phyloP scores from a whole-genome alignment of 495 filamentous ascomycete genomes.

The Neurospora tetrasperma region DNA sequence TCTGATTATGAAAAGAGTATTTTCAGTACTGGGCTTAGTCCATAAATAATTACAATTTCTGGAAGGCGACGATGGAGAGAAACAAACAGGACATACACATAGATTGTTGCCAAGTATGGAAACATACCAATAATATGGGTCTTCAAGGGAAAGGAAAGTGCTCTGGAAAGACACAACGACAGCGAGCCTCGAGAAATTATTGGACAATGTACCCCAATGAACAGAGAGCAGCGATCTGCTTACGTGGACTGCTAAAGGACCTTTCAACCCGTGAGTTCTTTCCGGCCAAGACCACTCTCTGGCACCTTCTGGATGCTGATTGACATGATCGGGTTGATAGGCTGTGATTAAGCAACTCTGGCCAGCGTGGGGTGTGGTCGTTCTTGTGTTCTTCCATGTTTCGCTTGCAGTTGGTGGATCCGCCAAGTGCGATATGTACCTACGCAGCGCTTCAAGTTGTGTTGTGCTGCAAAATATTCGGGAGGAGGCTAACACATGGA shows the following conservation, averaged over 20 bases:
- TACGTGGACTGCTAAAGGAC: not conserved
- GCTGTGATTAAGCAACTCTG: not conserved
- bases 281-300: not conserved
- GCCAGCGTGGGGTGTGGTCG: too few species aligned
- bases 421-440: too few species aligned
- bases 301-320: not conserved
- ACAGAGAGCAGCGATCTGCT: not conserved
- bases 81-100: too few species aligned
- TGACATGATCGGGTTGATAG: not conserved
- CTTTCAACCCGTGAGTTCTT: not conserved
- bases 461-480: not conserved
- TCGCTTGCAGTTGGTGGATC: too few species aligned
- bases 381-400: too few species aligned
- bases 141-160: not conserved
- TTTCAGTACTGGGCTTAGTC: not conserved
- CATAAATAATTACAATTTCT: not conserved
- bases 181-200: not conserved
- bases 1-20: not conserved
- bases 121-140: not conserved
- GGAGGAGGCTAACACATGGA: not conserved
- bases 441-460: not conserved
- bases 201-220: not conserved
- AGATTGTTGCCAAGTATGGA: too few species aligned
- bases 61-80: too few species aligned
- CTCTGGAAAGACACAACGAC: not conserved